Evolutionary conservation across 495 filamentous ascomycete genomes (phyloP), one percentile per base, ranked within the genome.

Genomic region (Talaromyces proteolyticus): DNA sequence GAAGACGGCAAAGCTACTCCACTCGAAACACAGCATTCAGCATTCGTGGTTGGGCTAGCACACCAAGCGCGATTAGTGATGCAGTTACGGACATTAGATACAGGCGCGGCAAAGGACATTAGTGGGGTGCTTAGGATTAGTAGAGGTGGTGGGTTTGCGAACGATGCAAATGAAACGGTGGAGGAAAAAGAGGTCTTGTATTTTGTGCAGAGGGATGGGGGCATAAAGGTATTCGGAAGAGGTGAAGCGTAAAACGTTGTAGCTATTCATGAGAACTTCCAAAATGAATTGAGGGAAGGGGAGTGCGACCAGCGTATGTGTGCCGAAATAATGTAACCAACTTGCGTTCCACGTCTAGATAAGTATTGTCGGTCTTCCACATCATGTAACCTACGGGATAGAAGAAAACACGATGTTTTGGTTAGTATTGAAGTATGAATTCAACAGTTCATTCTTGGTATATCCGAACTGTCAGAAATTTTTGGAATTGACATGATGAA

Each of bases 61-160:
- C 89, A 96, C 65, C 72, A 82, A 57, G 89, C 93, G 8, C 59
- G 73, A 7, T 74, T 77, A 50, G 71, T 88, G 1, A 74, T 91
- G 61, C 82, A 87, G 53, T 65, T 91, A 22, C 75, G 89, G 41
- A 74, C 79, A 52, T 65, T 97, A 51, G 88, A 91, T 57, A 95
- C 89, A 0, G 92, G 92, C 1, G 77, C 81, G 14, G 93, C 92
- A 45, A 85, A 76, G 64, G 92, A 97, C 73, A 88, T 96, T 20
- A 95, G 87, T 70, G 92, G 93, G 7, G 88, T 96, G 29, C 54
- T 96, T 48, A 78, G 92, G 56, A 77, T 94, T 45, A 89, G 85
- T 7, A 73, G 69, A 19, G 81, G 83, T 5, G 75, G 71, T 45
- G 75, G 69, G 21, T 70, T 61, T 55, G 67, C 58, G 25, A 63